phyloP scores from a whole-genome alignment of 2,329 filamentous ascomycete genomes.

The Xylariaceae sp. region DNA sequence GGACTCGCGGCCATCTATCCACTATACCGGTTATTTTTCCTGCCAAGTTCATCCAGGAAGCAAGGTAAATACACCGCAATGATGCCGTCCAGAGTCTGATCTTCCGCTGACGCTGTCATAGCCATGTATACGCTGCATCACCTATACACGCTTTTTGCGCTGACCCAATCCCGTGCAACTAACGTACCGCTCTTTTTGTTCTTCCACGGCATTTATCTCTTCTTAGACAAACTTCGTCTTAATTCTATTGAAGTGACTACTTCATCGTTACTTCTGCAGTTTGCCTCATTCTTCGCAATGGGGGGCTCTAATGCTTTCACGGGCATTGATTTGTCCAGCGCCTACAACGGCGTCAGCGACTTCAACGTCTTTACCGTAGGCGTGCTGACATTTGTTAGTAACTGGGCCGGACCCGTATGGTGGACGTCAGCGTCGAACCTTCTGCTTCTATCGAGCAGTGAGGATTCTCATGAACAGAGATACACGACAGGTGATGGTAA shows the following conservation, averaged over 20 bases:
- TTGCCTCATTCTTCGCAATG: constrained; percentile 80
- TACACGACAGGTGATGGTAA: constrained; percentile 11
- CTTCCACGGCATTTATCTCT: constrained; percentile 55
- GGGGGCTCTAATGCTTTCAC: constrained; percentile 94
- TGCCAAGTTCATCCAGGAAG: constrained; percentile 23
- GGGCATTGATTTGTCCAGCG: constrained; percentile 87
- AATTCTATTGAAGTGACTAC: constrained; percentile 56
- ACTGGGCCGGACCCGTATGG: constrained; percentile 89
- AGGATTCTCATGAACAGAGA: constrained; percentile 1
- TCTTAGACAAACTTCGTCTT: constrained; percentile 44
- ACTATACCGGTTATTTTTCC: constrained; percentile 34
- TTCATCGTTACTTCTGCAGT: constrained; percentile 69
- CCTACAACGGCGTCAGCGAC: constrained; percentile 82
- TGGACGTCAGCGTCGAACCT: constrained; percentile 66
- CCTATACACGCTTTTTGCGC: constrained; percentile 68
- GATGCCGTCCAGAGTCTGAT: background rate
- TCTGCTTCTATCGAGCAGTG: constrained; percentile 44
- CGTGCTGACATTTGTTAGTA: constrained; percentile 75
- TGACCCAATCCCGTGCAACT: constrained; percentile 79
- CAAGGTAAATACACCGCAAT: constrained; percentile 25
- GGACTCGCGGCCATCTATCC: constrained; percentile 36
- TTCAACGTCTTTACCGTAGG: constrained; percentile 82
- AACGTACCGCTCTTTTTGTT: constrained; percentile 83
- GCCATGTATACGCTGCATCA: constrained; percentile 54
- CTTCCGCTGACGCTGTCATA: constrained; percentile 18